Evolutionary conservation across 345 rosid species (phyloP), one percentile per base, ranked within the genome.

Genomic region (Eutrema japonicum): DNA sequence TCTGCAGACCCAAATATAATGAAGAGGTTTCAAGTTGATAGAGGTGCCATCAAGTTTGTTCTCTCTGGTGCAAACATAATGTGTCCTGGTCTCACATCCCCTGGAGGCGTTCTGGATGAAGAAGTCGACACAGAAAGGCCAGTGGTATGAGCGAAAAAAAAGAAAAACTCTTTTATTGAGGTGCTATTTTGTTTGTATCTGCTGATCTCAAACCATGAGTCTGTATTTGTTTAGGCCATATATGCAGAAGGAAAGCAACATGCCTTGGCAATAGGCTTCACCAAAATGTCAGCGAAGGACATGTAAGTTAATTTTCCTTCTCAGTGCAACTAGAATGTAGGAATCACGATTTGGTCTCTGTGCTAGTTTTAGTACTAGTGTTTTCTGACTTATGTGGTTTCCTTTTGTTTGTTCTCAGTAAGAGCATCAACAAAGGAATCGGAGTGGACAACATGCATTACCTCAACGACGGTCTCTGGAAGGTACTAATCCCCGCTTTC

Each of bases 51-150:
- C 71, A 96, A 74, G 81, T 92, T 89, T 82, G 97, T 96, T 35
- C 89, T 96, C 68, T 77, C 99, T 80, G 98, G 99, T 77, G 99
- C 98, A 76, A 96, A 96, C 84, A 92, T 96, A 75, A 96, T 92
- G 98, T 92, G 99, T 60, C 98, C 98, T 82, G 99, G 99, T 75
- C 99, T 92, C 54, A 92, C 98, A 36, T 96, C 99, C 71, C 98
- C 95, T 2, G 97, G 98, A 51, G 99, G 99, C 56, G 89, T 75
- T 79, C 76, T 96, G 81, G 98, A 96, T 78, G 95, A 88, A 26
- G 89, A 88, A 86, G 98, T 96, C 27, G 95, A 82, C 5, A 83
- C 93, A 46, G 98, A 96, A 80, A 90, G 88, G 46, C 99, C 98
- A 14, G 99, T 96, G 91, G 99, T 90, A 89, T 56, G 80, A 57